Conservation (phyloP, 164 flowering plant species). For the Taxillus chinensis region DNA sequence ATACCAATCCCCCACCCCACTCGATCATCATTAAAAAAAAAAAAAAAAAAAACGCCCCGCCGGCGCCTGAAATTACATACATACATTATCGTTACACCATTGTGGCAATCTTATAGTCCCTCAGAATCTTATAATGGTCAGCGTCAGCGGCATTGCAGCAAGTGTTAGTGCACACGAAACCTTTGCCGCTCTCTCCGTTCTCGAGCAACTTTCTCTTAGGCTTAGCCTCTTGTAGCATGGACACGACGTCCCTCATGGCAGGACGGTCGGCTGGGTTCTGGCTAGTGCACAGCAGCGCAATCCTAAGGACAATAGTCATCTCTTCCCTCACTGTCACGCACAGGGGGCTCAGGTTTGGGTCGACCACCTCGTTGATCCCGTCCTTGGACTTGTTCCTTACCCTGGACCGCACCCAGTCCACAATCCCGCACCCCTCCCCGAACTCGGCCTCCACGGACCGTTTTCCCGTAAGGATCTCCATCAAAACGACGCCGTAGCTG, state of each 20-base stretch:
- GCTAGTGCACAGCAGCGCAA: slow-evolving; percentile 87
- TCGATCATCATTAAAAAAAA: no score
- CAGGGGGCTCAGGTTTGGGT: slow-evolving; percentile 71
- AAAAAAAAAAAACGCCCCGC: no score
- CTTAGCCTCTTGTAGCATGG: slow-evolving; percentile 89
- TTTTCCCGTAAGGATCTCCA: slow-evolving; percentile 81
- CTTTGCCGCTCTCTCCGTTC: slow-evolving; percentile 10
- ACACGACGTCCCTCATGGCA: slow-evolving; percentile 90
- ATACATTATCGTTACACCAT: no score
- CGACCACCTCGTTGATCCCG: slow-evolving; percentile 53
- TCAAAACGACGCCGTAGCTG: slow-evolving; percentile 81
- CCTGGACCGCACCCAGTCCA: slow-evolving; percentile 81
- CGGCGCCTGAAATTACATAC: no score
- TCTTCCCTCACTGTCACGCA: slow-evolving; percentile 73
- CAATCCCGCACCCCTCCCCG: slow-evolving; percentile 93
- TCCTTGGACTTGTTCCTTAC: slow-evolving; percentile 42
- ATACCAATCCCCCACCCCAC: no score
- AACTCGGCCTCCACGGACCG: slow-evolving; percentile 75
- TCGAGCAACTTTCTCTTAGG: slow-evolving; percentile 64
- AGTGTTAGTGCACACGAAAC: no score
- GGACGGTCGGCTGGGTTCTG: slow-evolving; percentile 83
- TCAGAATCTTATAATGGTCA: no score
- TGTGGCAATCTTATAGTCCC: no score
- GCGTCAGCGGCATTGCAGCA: no score
- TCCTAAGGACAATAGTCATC: slow-evolving; percentile 70